phyloP scores from a whole-genome alignment of 78 protist genomes.

The Monosiga brevicollis region DNA sequence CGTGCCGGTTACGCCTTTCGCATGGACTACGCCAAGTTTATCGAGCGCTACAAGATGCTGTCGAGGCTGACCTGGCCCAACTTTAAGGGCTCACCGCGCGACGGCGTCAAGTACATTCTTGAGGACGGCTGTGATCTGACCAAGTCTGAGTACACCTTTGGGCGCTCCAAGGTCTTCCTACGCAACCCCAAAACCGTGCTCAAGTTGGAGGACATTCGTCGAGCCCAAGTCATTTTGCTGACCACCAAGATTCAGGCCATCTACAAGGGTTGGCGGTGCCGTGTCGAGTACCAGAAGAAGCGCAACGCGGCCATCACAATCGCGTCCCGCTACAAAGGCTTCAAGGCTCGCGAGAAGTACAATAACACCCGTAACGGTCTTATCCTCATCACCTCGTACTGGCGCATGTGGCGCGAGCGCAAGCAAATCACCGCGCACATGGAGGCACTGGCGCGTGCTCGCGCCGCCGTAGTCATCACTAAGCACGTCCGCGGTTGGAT shows the following conservation, averaged over 20 bases:
- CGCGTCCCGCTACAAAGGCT: not conserved
- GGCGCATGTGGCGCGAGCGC: not conserved
- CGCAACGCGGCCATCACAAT: not conserved
- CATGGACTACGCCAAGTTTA: not conserved
- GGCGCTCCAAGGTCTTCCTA: conserved; percentile 74
- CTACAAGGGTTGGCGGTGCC: conserved; percentile 20
- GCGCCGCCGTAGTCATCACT: not conserved
- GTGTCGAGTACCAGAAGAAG: not conserved
- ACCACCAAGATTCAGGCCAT: conserved; percentile 39
- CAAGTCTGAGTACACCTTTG: conserved; percentile 51
- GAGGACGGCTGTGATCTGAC: not conserved
- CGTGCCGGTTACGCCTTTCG: conserved; percentile 52
- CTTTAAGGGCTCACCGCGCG: not conserved
- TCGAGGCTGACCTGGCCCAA: not conserved
- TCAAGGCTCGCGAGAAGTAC: not conserved
- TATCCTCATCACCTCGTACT: not conserved
- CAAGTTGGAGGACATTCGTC: conserved; percentile 52
- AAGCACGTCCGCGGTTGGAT: not conserved
- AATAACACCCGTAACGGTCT: not conserved
- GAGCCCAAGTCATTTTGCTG: conserved; percentile 21
- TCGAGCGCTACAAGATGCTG: conserved; percentile 29
- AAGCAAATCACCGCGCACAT: not conserved
- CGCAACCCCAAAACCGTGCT: conserved; percentile 53
- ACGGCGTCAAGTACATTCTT: conserved; percentile 16
- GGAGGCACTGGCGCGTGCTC: not conserved